Percentiles rank a stretch among this genome's conserved stretches.
These are phyloP conservation scores for Sanghuangporus weigelae DNA, from an alignment of 1,284 basidiomycete species.

Conservation along the genomic window DNA sequence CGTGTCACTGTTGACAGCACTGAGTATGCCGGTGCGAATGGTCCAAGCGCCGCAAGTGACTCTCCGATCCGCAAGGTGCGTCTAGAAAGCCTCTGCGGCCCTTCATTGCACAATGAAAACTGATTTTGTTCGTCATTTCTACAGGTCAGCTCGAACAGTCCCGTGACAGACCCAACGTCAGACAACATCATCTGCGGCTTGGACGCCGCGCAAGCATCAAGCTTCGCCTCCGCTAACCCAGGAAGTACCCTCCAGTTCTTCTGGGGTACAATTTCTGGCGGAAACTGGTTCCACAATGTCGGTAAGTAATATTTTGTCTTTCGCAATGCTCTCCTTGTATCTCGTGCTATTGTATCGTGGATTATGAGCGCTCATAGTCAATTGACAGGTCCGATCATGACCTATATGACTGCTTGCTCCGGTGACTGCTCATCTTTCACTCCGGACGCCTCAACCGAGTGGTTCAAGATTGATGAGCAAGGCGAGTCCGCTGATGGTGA, in stretches of 20 bases:
- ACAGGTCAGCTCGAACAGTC: constrained; percentile 10
- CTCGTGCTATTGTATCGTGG: not conserved
- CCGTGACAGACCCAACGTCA: constrained; percentile 12
- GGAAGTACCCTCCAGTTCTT: constrained; percentile 8
- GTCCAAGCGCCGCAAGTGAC: constrained; percentile 1
- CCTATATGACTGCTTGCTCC: constrained; percentile 63
- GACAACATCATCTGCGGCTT: constrained; percentile 11
- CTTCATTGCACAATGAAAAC: not conserved
- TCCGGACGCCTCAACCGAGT: constrained; percentile 37
- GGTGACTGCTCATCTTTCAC: constrained; percentile 25
- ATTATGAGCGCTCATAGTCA: not conserved
- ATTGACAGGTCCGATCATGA: constrained; percentile 55
- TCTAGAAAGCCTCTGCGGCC: not conserved
- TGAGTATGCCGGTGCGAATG: constrained; percentile 11
- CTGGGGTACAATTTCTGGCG: constrained; percentile 4
- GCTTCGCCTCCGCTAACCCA: constrained; percentile 7
- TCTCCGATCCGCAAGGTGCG: constrained; percentile 13
- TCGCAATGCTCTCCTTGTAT: not conserved
- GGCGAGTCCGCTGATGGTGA: constrained; percentile 29
- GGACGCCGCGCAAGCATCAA: constrained; percentile 4
- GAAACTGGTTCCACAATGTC: constrained; percentile 15
- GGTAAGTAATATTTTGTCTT: not conserved
- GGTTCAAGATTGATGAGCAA: constrained; percentile 62
- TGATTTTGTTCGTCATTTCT: not conserved
- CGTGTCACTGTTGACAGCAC: constrained; percentile 11